Conservation (phyloP, 179 eudicot genomes). For the Heliamphora pulchella region DNA sequence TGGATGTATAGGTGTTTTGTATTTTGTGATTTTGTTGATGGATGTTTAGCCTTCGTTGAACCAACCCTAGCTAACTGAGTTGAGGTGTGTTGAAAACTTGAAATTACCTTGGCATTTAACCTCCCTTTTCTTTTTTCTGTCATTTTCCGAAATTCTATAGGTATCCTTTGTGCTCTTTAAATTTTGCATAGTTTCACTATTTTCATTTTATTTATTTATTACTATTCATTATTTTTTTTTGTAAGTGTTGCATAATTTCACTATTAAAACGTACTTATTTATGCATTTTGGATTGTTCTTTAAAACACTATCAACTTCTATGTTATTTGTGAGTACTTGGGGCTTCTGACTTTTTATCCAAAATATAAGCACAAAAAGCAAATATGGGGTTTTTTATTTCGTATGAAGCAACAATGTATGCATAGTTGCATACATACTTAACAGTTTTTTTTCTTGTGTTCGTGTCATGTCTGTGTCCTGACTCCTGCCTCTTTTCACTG, state of each 20-base stretch:
- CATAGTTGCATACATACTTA: not conserved
- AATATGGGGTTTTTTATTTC: not conserved
- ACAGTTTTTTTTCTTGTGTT: not conserved
- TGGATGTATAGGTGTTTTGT: too few relatives aligned
- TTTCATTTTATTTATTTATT: too few relatives aligned
- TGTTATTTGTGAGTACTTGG: slow-evolving; percentile 5
- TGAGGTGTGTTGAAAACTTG: not conserved
- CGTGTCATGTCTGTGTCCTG: not conserved
- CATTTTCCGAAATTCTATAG: not conserved
- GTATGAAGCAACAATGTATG: not conserved
- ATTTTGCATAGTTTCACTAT: too few relatives aligned
- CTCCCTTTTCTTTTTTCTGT: slow-evolving; percentile 3
- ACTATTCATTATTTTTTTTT: not conserved
- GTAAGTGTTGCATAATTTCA: not conserved
- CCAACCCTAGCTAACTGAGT: not conserved
- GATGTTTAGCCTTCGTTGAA: not conserved
- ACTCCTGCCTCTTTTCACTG: slow-evolving; percentile 7
- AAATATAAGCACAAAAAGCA: not conserved
- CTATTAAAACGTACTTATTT: not conserved
- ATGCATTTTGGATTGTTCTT: not conserved
- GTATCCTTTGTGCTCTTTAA: not conserved
- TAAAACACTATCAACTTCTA: not conserved
- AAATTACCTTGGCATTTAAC: not conserved
- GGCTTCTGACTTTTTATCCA: not conserved
- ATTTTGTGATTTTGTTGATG: too few relatives aligned